Base-by-base conservation (phyloP, 1,284 basidiomycete species). In the Cronartium quercuum region DNA sequence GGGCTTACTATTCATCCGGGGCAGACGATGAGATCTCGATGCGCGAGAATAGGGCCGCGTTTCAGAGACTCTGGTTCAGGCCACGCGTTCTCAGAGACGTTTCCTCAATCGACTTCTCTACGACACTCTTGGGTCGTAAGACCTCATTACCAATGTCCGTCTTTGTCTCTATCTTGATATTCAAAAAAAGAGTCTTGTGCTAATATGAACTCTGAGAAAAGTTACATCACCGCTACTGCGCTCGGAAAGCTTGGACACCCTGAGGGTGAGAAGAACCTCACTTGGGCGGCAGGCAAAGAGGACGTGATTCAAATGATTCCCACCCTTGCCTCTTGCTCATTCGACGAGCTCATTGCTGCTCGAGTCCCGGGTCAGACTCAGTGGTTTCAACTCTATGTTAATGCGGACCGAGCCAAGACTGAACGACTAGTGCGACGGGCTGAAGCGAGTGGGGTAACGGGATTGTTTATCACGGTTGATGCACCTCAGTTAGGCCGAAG, bases 281-380 rank as follows among this genome's bases (percentile, higher is more conserved):
- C 94, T 0, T 85, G 88, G 76, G 92, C 91, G 0, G 92, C 91
- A 0, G 91, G 87, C 76, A 88, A 88, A 79, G 85, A 90, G 76
- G 86, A 85, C 15, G 83, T 92, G 64, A 94, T 95, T 77, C 94
- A 95, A 79, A 94, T 95, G 94, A 91, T 94, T 68, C 90, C 92
- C 0, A 94, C 92, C 0, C 84, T 94, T 37, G 91, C 92, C 0
- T 92, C 90, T 0, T 94, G 91, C 81, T 89, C 89, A 0, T 93
- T 95, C 79, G 92, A 94, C 80, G 91, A 95, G 79, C 87, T 95
- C 75, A 84, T 93, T n/a, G 89, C 92, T 80, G 89, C 87, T 0
- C 89, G 91, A 0, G 82, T 84, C 47, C 87, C 89, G 0, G 87
- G 85, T 0, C 92, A 94, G 83, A 83, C 86, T 1, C 89, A 90